Evolutionary conservation across 768 basidiomycete genomes (phyloP), one percentile per base, ranked within the genome.

Genomic region (Tylopilus rubrobrunneus): DNA sequence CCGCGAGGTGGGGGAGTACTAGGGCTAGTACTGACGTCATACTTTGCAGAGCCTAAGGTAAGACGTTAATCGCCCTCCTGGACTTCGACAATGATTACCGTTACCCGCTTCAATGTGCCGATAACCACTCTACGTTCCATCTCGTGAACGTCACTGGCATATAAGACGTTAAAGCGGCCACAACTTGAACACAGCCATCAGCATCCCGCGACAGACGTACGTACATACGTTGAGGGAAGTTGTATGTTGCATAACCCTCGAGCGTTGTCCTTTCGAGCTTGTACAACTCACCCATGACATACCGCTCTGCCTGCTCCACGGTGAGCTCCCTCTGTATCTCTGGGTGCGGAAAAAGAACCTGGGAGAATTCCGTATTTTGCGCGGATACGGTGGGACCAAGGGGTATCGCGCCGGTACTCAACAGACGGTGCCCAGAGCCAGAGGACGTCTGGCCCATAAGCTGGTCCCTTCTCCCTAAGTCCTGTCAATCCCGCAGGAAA

Each of bases 341-440:
- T 19, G 19, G 0, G 11, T 11, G 37, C 1, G 21, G 15, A 21
- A 33, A 6, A 74, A 84, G 57, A 62, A 90, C 91, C 65, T 25
- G 25, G 25, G 4, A 5, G 25, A 25, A 25, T 25, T 25, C 25
- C 25, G 5, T 25, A 5, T 25, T 25, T 63, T 93, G 88, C 0
- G 82, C 73, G 27, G 98, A 77, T 14, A 89, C 81, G 0, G 79
- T 85, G 1, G 85, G 82, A 0, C 96, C 90, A 48, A 98, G 86
- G 7, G 88, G 82, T 73, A 68, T 98, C 96, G 27, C 83, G 80
- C 71, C 89, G 85, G 63, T 91, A 96, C 60, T 97, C 93, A 23
- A 91, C 86, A 0, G 89, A 87, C 3, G 93, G 94, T 10, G 82
- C 89, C 96, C 96, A 99, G 7, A 96, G 74, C 7, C 96, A 81